Base-by-base conservation (phyloP, 2,329 filamentous ascomycete genomes). In the Phaeosphaeria sp. region DNA sequence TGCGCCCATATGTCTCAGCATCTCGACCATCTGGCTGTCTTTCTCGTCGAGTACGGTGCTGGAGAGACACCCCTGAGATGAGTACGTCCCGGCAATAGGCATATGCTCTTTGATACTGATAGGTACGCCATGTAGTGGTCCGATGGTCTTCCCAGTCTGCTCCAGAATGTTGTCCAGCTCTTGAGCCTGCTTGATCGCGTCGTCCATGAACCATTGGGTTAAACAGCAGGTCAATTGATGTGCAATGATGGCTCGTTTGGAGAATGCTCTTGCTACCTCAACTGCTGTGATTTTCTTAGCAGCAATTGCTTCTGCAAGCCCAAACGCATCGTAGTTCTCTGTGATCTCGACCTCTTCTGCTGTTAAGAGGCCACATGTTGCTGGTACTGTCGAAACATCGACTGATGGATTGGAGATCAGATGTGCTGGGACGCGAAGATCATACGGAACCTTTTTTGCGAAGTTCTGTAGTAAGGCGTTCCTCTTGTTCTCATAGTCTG, bases 11-110 rank as follows among this genome's bases (percentile, higher is more conserved):
- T 70, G 74, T n/a, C 83, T 77, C 3, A 87, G 75, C 55, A 85
- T 82, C 15, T 72, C 74, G 1, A 86, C 84, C 59, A 87, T 78
- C 53, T 86, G 79, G 48, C 83, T 84, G 63, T 89, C 86, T 45
- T 81, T 81, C 1, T 77, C 75, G 62, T 70, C 77, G 67, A 79
- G 83, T 66, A 73, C 81, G 24, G 72, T 83, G 63, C 74, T 83
- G 3, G 73, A 77, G 33, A 80, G 79, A 45, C 79, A 76, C 21
- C 85, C 86, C 70, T 87, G 74, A 60, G 86, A 87, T 0, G 83
- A 87, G 15, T 81, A 82, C 8, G 87, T 83, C 82, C 71, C 77
- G 20, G 75, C 74, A 44, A 81, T 73, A 45, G 80, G 77, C 62
- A 81, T 80, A 44, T 80, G 79, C 47, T 81, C 71, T 52, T 89